Evolutionary conservation across 768 basidiomycete species (phyloP).

Genomic region (Tulasnella sp.): DNA sequence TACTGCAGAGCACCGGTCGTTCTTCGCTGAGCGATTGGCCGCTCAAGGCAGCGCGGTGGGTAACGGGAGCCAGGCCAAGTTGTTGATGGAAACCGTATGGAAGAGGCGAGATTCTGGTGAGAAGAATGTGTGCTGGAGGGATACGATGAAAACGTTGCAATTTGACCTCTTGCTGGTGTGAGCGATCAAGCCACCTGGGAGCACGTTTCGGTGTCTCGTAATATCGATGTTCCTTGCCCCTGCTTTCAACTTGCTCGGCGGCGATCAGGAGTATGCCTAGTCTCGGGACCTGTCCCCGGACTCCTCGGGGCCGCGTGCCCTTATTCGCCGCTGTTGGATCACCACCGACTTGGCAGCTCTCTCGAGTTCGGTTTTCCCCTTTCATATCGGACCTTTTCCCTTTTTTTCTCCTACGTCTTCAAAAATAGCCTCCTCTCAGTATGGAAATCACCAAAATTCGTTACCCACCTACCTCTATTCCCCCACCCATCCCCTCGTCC

Average conservation of each 20-base stretch:
- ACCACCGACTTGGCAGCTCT: neutral
- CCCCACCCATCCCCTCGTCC: neutral
- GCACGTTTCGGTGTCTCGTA: neutral
- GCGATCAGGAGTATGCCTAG: neutral
- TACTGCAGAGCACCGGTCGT: constrained; percentile 49
- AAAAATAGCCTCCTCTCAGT: neutral
- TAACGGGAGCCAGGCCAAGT: constrained; percentile 54
- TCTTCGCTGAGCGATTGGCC: constrained; percentile 56
- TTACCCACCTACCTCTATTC: neutral
- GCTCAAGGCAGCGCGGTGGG: constrained; percentile 55
- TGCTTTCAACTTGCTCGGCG: neutral
- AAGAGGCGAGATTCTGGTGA: constrained; percentile 51
- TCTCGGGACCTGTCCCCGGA: neutral
- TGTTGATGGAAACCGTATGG: constrained; percentile 68
- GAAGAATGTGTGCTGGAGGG: constrained; percentile 53
- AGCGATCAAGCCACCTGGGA: constrained; percentile 27
- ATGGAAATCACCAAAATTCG: neutral
- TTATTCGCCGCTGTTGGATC: neutral
- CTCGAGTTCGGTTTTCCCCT: neutral
- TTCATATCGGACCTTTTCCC: neutral
- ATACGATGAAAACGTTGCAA: constrained; percentile 52
- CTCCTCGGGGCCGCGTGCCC: neutral
- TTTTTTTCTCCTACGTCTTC: neutral
- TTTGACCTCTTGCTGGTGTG: constrained; percentile 53
- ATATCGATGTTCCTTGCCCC: neutral